A percentile compares a stretch with the other conserved stretches of the same genome.
These are phyloP conservation scores for Pyrenula aspistea DNA, from an alignment of 495 filamentous ascomycete species.

Conservation along the genomic window DNA sequence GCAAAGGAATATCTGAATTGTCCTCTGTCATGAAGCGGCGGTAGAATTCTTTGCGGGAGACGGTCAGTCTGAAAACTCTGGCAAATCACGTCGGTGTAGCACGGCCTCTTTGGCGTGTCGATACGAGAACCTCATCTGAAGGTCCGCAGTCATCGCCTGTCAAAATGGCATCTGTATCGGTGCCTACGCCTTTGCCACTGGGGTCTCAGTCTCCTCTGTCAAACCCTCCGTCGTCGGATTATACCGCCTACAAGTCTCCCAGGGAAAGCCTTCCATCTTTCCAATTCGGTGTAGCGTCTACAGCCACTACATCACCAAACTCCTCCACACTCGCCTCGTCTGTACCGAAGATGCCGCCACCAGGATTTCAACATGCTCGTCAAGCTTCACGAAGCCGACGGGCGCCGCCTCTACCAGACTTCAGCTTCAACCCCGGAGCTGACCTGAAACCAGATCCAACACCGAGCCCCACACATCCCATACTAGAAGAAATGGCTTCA, in stretches of 20 bases:
- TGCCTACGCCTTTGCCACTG: background rate
- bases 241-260: background rate
- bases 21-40: too few relatives aligned
- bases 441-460: conserved; percentile 17
- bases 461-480: conserved; percentile 15
- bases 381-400: background rate
- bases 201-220: background rate
- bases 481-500: conserved; percentile 3
- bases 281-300: conserved; percentile 30
- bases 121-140: too few relatives aligned
- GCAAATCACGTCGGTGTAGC: too few relatives aligned
- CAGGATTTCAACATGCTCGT: conserved; percentile 6
- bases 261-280: conserved; percentile 1
- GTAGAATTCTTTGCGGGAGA: too few relatives aligned
- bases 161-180: background rate
- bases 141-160: too few relatives aligned
- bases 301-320: conserved; percentile 28
- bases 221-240: conserved; percentile 6
- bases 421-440: conserved; percentile 52
- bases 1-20: too few relatives aligned
- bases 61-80: too few relatives aligned
- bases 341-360: conserved; percentile 5
- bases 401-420: conserved; percentile 43
- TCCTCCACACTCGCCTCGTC: conserved; percentile 9
- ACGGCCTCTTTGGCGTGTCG: too few relatives aligned